Evolutionary conservation across 371 early-diverging fungal species (phyloP).

Genomic region (Mortierella sp.): DNA sequence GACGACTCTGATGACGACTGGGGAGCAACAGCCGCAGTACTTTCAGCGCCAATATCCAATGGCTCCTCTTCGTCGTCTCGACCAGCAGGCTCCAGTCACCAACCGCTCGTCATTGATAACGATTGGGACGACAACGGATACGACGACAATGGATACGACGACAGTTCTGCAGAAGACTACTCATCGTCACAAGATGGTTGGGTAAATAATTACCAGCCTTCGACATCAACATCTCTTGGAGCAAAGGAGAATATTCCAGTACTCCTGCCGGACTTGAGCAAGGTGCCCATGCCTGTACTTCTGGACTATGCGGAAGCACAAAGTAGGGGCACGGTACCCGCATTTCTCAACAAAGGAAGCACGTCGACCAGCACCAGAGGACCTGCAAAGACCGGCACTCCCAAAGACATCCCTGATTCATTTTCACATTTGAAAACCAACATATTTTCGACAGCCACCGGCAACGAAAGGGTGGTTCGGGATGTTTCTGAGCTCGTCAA

Average conservation of each 20-base stretch:
- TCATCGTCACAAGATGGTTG: background rate
- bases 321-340: background rate
- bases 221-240: background rate
- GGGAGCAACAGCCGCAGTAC: background rate
- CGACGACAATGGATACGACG: background rate
- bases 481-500: constrained; percentile 25
- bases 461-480: background rate
- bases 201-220: background rate
- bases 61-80: background rate
- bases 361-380: background rate
- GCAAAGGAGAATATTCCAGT: background rate
- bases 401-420: constrained; percentile 13
- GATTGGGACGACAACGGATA: background rate
- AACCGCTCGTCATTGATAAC: background rate
- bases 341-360: background rate
- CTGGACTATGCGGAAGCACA: background rate
- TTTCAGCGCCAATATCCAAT: background rate
- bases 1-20: constrained; percentile 6
- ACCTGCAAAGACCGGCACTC: background rate
- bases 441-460: constrained; percentile 1
- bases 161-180: background rate
- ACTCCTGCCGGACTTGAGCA: constrained; percentile 9
- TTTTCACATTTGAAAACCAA: constrained; percentile 21
- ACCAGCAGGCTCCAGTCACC: background rate
- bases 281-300: background rate